Base-by-base conservation (phyloP, 805 yeast species). In the Groenewaldozyma salmanticensis region DNA sequence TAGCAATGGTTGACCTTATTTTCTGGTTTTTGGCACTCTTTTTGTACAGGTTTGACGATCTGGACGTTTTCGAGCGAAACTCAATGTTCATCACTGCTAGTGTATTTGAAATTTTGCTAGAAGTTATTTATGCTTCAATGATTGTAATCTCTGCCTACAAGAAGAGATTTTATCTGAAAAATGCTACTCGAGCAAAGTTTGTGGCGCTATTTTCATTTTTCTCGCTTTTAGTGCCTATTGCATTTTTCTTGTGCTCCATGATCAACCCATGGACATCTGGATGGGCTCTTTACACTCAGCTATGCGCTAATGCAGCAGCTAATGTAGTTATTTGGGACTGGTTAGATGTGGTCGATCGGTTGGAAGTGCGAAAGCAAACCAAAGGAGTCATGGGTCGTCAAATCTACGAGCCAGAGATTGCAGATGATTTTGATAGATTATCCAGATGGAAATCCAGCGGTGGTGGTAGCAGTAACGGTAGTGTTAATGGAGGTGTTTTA, bases 311-410 rank as follows among this genome's bases (percentile, higher is more conserved):
- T 37, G 65, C 76, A 13, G 65, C 75, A 27, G 58, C 75, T 3
- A 60, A 71, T 15, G 72, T 78, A 1, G 64, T 74, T 19, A 66
- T 76, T 1, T 79, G 83, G 81, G 85, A 79, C 58, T 76, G 85
- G 80, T 57, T 77, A 6, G 72, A 65, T 50, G 69, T 75, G 34
- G 74, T 77, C 33, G 70, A 72, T 46, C 52, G 65, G 15, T 53
- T 72, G 33, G 79, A 75, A 46, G 65, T 68, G 45, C 58, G 67
- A 24, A 56, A 63, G 21, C 85, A 79, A 46, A 61, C 69, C 37
- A 62, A 64, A 47, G 80, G 80, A 0, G 73, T 81, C 6, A 66
- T 80, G 35, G 88, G 88, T 0, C 65, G 86, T 45, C 66, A 73
- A 45, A 70, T 77, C 24, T 60, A 65, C 37, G 77, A 73, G 37